Conservation (phyloP, 2,329 filamentous ascomycete species). For the Monosporascus sp. region DNA sequence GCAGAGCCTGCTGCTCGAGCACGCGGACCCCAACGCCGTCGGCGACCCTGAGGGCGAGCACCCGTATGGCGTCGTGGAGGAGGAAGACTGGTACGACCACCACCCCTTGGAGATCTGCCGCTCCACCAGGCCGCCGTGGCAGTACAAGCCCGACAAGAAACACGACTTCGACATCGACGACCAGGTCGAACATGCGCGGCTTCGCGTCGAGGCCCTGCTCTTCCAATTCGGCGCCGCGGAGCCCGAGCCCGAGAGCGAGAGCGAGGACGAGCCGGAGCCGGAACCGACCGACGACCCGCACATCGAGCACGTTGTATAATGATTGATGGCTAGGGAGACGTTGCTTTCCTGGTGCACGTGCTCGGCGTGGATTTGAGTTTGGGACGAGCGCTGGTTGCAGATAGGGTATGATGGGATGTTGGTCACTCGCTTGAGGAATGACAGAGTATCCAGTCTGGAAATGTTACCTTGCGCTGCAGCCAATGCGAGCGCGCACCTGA, state of each 20-base stretch:
- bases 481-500: no score
- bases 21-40: constrained; percentile 7
- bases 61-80: constrained; percentile 3
- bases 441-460: background rate
- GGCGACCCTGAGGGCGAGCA: constrained; percentile 8
- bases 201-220: constrained; percentile 6
- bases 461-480: no score
- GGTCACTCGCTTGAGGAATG: no score
- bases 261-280: background rate
- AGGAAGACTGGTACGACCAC: constrained; percentile 2
- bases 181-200: constrained; percentile 3
- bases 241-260: background rate
- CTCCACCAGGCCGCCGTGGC: constrained; percentile 1
- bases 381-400: no score
- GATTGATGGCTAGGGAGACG: no score
- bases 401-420: no score
- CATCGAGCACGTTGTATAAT: no score
- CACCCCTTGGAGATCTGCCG: constrained; percentile 12
- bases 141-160: background rate
- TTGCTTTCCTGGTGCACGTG: no score
- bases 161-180: constrained; percentile 1
- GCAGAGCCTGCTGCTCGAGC: constrained; percentile 10
- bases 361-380: no score
- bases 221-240: constrained; percentile 8
- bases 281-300: background rate